These are phyloP conservation scores for Lichtheimia corymbifera DNA, from an alignment of 371 early-diverging fungal species.

Conservation along the genomic window DNA sequence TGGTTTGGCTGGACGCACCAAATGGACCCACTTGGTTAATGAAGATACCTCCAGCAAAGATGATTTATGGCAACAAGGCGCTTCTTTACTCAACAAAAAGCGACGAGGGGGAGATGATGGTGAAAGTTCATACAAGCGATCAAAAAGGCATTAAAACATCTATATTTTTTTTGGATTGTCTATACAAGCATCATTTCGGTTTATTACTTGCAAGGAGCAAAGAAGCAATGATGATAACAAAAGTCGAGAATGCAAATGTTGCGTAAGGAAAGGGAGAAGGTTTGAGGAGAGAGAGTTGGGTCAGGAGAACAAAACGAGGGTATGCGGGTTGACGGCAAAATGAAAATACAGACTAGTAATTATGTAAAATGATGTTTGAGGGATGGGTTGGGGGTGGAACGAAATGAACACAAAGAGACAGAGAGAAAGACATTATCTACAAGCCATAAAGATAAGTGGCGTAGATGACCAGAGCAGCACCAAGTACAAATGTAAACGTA, in stretches of 20 bases:
- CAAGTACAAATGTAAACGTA: conserved; percentile 72
- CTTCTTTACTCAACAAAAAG: background rate
- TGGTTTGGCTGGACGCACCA: conserved; percentile 84
- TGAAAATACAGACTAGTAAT: too few species aligned
- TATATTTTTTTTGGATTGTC: background rate
- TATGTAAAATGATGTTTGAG: too few species aligned
- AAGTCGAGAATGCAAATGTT: too few species aligned
- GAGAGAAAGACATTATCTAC: conserved; percentile 7
- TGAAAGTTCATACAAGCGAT: background rate
- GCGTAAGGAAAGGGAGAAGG: too few species aligned
- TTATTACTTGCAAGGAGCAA: too few species aligned
- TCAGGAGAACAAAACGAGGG: conserved; percentile 1
- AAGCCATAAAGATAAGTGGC: conserved; percentile 81
- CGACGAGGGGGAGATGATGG: background rate
- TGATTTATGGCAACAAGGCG: conserved; percentile 35
- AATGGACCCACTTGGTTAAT: conserved; percentile 84
- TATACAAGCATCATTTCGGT: too few species aligned
- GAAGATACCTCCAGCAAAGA: conserved; percentile 74
- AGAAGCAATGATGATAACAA: too few species aligned
- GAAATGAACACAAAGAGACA: too few species aligned
- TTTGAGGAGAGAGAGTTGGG: background rate
- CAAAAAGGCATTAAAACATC: background rate
- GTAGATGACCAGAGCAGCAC: conserved; percentile 74
- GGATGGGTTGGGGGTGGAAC: too few species aligned
- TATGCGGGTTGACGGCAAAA: background rate